phyloP scores from a whole-genome alignment of 106 monocot species.

The Posidonia australis region DNA sequence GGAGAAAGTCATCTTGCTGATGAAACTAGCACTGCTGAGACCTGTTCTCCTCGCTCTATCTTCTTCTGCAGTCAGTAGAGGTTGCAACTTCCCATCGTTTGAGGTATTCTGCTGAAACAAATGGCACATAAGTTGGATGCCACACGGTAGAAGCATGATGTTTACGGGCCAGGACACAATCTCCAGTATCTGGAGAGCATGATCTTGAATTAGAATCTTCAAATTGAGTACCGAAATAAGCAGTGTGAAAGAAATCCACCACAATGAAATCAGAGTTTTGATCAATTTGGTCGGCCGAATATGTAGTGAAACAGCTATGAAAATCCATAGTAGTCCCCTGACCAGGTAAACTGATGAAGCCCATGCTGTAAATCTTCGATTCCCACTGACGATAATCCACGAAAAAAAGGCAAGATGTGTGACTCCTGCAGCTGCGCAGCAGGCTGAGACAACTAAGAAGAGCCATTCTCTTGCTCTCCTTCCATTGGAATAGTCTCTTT shows the following conservation, averaged over 20 bases:
- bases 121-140: conserved; percentile 2
- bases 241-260: conserved; percentile 18
- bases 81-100: conserved; percentile 14
- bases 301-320: conserved; percentile 11
- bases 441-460: conserved; percentile 9
- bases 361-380: not conserved
- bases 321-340: conserved; percentile 12
- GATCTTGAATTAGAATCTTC: conserved; percentile 3
- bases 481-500: not conserved
- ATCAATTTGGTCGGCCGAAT: conserved; percentile 4
- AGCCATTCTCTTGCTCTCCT: not conserved
- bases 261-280: conserved; percentile 1
- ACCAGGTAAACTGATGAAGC: not conserved
- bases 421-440: conserved; percentile 1
- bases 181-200: conserved; percentile 11
- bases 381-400: not conserved
- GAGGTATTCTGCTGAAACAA: not conserved
- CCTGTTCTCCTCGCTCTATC: conserved; percentile 4
- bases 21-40: conserved; percentile 18
- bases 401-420: not conserved
- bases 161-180: conserved; percentile 11
- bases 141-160: conserved; percentile 35
- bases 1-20: conserved; percentile 62
- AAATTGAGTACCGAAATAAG: conserved; percentile 7
- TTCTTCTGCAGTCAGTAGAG: conserved; percentile 23